Conservation (phyloP, 106 monocot genomes). For the Posidonia australis region DNA sequence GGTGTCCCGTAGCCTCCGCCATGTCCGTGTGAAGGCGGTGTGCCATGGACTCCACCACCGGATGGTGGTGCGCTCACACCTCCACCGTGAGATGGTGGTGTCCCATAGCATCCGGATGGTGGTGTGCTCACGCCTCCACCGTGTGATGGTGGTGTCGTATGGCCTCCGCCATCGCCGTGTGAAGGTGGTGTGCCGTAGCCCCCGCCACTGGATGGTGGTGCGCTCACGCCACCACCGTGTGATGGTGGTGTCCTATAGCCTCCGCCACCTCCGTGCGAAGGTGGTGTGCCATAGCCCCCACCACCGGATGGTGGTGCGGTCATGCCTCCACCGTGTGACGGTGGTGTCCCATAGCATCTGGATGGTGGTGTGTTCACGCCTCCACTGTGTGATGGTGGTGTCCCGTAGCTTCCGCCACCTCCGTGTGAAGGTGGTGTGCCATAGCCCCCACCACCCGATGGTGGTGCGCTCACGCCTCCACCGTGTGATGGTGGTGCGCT, state of each 20-base stretch:
- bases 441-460: not conserved
- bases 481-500: not conserved
- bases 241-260: not conserved
- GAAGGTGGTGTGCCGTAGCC: slow-evolving; percentile 1
- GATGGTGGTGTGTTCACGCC: not conserved
- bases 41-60: not conserved
- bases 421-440: not conserved
- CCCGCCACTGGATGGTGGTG: slow-evolving; percentile 2
- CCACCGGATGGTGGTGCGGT: not conserved
- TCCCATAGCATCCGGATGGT: not conserved
- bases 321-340: not conserved
- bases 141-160: not conserved
- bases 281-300: slow-evolving; percentile 3
- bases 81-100: slow-evolving; percentile 1
- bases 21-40: slow-evolving; percentile 2
- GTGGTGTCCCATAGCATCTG: not conserved
- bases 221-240: slow-evolving; percentile 8
- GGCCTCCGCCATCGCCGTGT: not conserved
- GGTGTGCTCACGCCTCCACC: not conserved
- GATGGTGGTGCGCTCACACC: not conserved
- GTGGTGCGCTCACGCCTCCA: not conserved
- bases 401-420: not conserved
- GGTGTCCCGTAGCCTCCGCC: not conserved
- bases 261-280: not conserved
- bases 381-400: not conserved